Base-by-base conservation (phyloP, 352 stramenopile genomes). In the Globisporangium nodosum region DNA sequence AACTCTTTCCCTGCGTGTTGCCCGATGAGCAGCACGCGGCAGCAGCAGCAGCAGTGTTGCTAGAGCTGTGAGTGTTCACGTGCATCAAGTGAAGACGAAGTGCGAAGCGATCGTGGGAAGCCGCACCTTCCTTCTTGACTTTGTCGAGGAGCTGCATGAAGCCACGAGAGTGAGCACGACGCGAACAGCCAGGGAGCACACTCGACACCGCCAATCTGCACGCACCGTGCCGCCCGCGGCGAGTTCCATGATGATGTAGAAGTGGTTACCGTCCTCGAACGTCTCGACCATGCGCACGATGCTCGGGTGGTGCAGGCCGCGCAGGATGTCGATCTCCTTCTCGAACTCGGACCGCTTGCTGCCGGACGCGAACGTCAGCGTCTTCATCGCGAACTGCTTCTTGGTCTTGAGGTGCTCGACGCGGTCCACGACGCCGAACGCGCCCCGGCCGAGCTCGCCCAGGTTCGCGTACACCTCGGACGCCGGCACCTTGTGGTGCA, bases 161-260 rank as follows among this genome's bases (percentile, higher is more conserved):
- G 24, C 1, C 43, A 11, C 40, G 43, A 16, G 13, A 33, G 58
- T 50, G 42, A 53, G 3, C 30, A 51, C 3, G 33, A 56, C 33
- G 30, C 5, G 15, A 53, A 1, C 4, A 59, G 3, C 3, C 24
- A 2, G 13, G 7, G 13, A 31, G 24, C 24, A 27, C 24, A 27
- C 24, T 33, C 48, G 18, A 16, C 40, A 49, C 15, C 15, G 15
- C 39, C 42, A 18, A 16, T 27, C 21, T n/a, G 0, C n/a, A 46
- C 35, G 27, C 60, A 59, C 42, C 51, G 80, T 90, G 54, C 83
- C 83, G 4, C 74, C 75, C 9, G 73, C 65, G 42, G 77, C 82
- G 31, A 93, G 76, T 61, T 93, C 83, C 83, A 93, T 93, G 72
- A 93, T 88, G 64, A 93, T 91, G 60, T 87, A 88, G 60, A 93